Evolutionary conservation across 2,329 filamentous ascomycete species (phyloP).

Genomic region (Tolypocladium inflatum): DNA sequence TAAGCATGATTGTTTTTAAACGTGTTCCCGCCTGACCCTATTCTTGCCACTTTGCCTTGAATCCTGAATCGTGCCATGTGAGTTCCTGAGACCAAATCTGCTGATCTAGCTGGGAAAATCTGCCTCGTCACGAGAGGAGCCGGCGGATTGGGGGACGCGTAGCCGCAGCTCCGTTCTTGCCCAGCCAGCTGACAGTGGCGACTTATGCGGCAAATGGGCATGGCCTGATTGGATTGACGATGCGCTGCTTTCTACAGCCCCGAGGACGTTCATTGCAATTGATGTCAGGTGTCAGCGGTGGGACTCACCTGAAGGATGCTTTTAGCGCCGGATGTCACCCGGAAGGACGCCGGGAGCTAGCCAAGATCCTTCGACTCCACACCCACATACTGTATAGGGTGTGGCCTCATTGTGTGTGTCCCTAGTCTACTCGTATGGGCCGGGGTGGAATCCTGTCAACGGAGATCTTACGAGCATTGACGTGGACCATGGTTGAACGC

Average conservation of each 20-base stretch:
- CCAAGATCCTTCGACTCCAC: not conserved
- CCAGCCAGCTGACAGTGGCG: not conserved
- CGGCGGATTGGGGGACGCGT: no score
- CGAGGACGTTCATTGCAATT: no score
- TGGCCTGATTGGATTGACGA: no score
- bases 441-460: not conserved
- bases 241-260: no score
- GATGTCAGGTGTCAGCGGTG: no score
- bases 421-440: not conserved
- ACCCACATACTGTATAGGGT: not conserved
- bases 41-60: no score
- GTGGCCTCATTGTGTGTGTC: not conserved
- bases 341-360: not conserved
- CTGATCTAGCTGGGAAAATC: not conserved
- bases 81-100: not conserved
- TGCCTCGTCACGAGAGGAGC: no score
- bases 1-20: no score
- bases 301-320: not conserved
- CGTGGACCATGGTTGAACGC: not conserved
- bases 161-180: not conserved
- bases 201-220: no score
- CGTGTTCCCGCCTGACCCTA: no score
- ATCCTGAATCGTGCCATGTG: not conserved
- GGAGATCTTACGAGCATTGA: not conserved
- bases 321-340: not conserved